These are phyloP conservation scores for Hamamelis virginiana DNA, from an alignment of 164 flowering plant species.

Conservation along the genomic window DNA sequence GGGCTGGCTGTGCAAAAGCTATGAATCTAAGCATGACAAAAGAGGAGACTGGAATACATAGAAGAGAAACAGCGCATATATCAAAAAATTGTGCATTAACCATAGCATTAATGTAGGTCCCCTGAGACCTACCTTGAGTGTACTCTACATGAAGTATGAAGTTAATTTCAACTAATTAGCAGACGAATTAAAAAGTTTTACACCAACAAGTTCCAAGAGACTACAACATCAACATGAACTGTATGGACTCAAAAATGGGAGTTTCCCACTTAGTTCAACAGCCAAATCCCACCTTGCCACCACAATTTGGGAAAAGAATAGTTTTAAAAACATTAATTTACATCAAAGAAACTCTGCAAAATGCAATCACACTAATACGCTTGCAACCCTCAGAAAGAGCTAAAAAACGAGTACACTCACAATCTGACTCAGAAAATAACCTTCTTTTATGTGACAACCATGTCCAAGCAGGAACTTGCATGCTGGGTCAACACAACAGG, in stretches of 20 bases:
- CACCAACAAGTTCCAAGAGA: too few relatives aligned
- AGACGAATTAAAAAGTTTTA: too few relatives aligned
- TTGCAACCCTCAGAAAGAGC: background rate
- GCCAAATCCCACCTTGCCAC: conserved; percentile 1
- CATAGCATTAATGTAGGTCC: too few relatives aligned
- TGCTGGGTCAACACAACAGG: background rate
- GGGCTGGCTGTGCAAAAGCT: too few relatives aligned
- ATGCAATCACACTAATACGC: background rate
- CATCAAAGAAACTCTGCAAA: background rate
- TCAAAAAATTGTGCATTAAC: too few relatives aligned
- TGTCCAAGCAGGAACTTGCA: conserved; percentile 7
- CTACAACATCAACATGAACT: background rate
- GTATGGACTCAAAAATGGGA: background rate
- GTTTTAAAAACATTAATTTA: background rate
- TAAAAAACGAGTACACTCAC: background rate
- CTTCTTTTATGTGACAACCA: background rate
- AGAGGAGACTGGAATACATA: too few relatives aligned
- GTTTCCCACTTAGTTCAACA: background rate
- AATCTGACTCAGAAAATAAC: background rate
- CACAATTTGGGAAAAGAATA: background rate
- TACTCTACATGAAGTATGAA: too few relatives aligned
- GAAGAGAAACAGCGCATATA: too few relatives aligned
- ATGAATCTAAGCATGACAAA: too few relatives aligned
- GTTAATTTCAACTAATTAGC: too few relatives aligned
- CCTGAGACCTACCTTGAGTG: too few relatives aligned